phyloP scores from a whole-genome alignment of 78 protist species.

The Dictyostelium brefeldianum region DNA sequence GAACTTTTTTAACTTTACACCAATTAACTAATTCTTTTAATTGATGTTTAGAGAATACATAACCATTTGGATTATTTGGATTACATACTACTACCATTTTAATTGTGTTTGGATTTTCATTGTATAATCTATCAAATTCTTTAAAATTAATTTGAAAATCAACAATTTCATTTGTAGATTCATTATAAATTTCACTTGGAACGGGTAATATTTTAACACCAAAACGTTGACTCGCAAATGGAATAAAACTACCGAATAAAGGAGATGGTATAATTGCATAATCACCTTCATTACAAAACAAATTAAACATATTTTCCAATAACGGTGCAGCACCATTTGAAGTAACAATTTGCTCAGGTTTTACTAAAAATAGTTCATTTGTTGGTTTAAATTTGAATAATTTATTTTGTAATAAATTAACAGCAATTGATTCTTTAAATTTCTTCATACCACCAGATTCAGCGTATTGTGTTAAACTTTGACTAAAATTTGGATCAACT shows the following conservation, averaged over 20 bases:
- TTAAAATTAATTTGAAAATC: conserved; percentile 22
- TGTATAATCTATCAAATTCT: conserved; percentile 14
- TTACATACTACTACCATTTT: conserved; percentile 41
- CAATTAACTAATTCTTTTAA: conserved; percentile 19
- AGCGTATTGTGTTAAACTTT: conserved; percentile 11
- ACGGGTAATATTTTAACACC: conserved; percentile 21
- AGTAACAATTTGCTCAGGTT: background rate
- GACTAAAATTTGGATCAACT: conserved; percentile 38
- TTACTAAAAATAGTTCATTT: background rate
- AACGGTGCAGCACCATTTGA: conserved; percentile 55
- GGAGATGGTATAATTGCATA: conserved; percentile 63
- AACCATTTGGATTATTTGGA: conserved; percentile 81
- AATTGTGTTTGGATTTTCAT: background rate
- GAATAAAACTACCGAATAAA: conserved; percentile 30
- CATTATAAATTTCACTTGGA: background rate
- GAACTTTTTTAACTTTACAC: conserved; percentile 30
- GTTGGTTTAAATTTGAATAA: background rate
- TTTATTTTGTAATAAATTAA: background rate
- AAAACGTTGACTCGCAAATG: conserved; percentile 26
- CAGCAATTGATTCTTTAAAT: conserved; percentile 28
- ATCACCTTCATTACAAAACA: conserved; percentile 29
- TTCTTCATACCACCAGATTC: conserved; percentile 31
- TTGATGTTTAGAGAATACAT: conserved; percentile 15
- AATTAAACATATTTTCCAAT: conserved; percentile 40
- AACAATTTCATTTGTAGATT: background rate